Base-by-base conservation (phyloP, 164 flowering plant species). In the Berberis thunbergii region DNA sequence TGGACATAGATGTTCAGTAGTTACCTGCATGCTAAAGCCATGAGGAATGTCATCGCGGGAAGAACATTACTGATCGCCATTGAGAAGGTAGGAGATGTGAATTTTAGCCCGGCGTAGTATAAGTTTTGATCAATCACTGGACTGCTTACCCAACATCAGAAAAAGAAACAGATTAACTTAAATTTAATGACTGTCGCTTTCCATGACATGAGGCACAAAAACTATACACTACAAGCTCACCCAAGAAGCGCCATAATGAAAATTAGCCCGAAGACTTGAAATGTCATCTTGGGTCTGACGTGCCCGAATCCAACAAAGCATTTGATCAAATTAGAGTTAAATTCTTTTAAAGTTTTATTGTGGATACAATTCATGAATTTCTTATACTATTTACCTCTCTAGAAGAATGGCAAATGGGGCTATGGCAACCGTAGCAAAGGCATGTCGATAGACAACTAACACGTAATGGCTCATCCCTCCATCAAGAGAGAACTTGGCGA, bases 111-210 rank as follows among this genome's bases (percentile, higher is more conserved):
- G 1, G 86, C 84, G 38, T 91, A 91, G 84, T 91, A 91, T 44
- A 91, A 82, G 72, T 91, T 88, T 61, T 88, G 97, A 71, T 91
- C 97, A 43, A 91, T 88, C 73, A 91, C 96, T 3, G 97, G 97
- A 67, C 98, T 93, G 78, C 26, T 26, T 26, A 26, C 26, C 26
- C 26, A 12, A 7, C 53, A 68, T 66, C 2, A n/a, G 54, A 64
- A 44, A 2, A 12, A 48, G 26, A 26, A 26, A 26, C 26, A 26
- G 26, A 44, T 54, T 41, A 11, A 7, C 7, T 40, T 10, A 6
- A 6, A 48, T 6, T 52, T 7, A 4, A 11, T 52, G 13, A 52
- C n/a, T 4, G 4, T 1, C 2, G 3, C n/a, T 26, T 10, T 52
- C 13, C 54, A 52, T 52, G 13, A 38, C 42, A 38, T 3, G 6